phyloP scores from a whole-genome alignment of 306 rosid genomes.

The Sindora glabra region DNA sequence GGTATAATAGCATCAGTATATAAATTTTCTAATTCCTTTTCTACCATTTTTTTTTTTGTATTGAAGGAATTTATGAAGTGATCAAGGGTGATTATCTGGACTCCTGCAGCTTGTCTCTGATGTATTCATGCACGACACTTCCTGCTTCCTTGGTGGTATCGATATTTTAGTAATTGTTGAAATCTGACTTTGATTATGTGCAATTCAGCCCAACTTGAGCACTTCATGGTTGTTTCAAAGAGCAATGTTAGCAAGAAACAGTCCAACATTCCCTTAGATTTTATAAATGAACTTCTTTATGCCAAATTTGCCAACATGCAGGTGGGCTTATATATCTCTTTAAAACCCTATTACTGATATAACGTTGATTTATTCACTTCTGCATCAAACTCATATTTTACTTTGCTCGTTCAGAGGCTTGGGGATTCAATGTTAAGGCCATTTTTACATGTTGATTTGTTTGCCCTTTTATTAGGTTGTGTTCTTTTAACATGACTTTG shows the following conservation, averaged over 20 bases:
- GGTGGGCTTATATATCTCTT: conserved; percentile 34
- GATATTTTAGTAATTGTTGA: conserved; percentile 6
- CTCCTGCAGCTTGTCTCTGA: conserved; percentile 61
- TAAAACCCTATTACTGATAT: neutral
- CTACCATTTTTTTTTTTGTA: conserved; percentile 5
- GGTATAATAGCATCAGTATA: neutral
- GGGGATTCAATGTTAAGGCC: conserved; percentile 93
- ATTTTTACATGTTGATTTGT: conserved; percentile 66
- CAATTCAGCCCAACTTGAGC: conserved; percentile 81
- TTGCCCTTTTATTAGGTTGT: neutral
- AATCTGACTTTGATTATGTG: conserved; percentile 15
- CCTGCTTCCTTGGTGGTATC: neutral
- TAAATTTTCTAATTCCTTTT: conserved; percentile 12
- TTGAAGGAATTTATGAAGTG: conserved; percentile 83
- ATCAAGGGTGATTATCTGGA: conserved; percentile 64
- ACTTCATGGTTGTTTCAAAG: conserved; percentile 98
- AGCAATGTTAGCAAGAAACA: conserved; percentile 85
- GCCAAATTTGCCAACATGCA: conserved; percentile 75
- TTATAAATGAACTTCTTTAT: conserved; percentile 80
- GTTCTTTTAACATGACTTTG: neutral
- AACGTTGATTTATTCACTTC: neutral
- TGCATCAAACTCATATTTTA: neutral
- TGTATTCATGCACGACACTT: conserved; percentile 86
- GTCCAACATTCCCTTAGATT: conserved; percentile 61
- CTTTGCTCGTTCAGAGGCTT: conserved; percentile 53